Evolutionary conservation across 441 rosid species (phyloP), one percentile per base, ranked within the genome.

Genomic region (Brassica balearica): DNA sequence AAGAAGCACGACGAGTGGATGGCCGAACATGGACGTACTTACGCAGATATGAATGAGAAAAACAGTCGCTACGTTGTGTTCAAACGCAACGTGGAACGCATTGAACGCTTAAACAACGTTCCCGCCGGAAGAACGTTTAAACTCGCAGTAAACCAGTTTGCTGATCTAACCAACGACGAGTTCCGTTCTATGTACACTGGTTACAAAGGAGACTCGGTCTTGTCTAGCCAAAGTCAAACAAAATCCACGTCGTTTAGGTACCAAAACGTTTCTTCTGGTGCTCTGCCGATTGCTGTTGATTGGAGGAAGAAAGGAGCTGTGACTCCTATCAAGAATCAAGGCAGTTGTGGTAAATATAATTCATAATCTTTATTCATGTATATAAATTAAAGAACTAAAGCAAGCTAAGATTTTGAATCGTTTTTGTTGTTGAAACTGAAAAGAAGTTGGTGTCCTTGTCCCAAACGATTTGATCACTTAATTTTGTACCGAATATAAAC

Each of bases 1-100:
- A 80, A 74, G 19, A 76, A 77, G 73, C 91, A 88, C 23, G 78
- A 81, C 58, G 83, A 86, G 20, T 87, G 91, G 91, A 84, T 85
- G 86, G 71, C 75, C 34, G 46, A 76, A 63, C 83, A 88, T 3
- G 84, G 80, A 12, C 88, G 87, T 14, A 67, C 75, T 64, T 90
- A 88, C 63, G 22, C 10, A 8, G 88, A 86, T 27, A 29, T 76
- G 6, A 25, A 43, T 2, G 88, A 88, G 76, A 82, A 83, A 73
- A 80, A 77, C 69, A 75, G 7, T 23, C 86, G 89, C 67, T 81
- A 68, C 20, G 25, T 11, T 29, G 74, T 81, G 67, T 81, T 81
- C 19, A 81, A 81, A 73, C 17, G 29, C 29, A 81, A 81, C 72
- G 84, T 77, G 0, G 81, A 77, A 62, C 84, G 78, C 59, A 81